Evolutionary conservation across 176 grass and related monocot species (phyloP), one percentile per base, ranked within the genome.

Genomic region (Olyra latifolia): DNA sequence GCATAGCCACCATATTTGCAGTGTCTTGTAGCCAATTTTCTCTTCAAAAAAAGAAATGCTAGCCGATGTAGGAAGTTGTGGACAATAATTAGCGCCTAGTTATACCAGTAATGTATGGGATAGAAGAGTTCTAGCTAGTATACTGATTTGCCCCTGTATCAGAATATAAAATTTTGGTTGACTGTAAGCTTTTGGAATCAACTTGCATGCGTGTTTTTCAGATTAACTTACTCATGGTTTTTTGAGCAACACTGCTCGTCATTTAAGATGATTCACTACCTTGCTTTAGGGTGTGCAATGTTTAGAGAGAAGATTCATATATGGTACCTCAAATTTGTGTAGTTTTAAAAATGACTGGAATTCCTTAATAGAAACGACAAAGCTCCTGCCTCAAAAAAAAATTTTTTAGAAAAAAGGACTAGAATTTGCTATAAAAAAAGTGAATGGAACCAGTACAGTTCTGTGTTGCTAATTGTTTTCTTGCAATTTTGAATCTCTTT

Each of bases 211-310:
- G 50, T 61, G 8, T n/a, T 82, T 32, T 25, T 72, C 13, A 72
- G 53, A 73, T 72, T 42, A 72, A 45, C 80, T 62, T 72, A 77
- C 1, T 27, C 14, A 10, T 77, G 14, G 45, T 48, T 63, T 77
- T 35, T 35, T 35, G 0, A 35, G 32, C 32, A 35, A 35, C 5
- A 45, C 80, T 62, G 63, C 2, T 27, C 14, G 10, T 77, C 32
- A 45, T 63, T 63, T 77, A 48, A 77, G 58, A 63, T 77, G 74
- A 59, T 27, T 13, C 16, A 47, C 25, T 77, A 1, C 42, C 56
- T 77, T 62, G 7, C 57, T 68, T 20, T 78, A 65, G 43, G 50
- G 12, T 11, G 29, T 41, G 32, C 63, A 80, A 20, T 27, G 30
- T 68, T 80, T 13, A 14, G 14, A 80, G 32, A 56, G 24, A 39